phyloP scores from a whole-genome alignment of 2,329 filamentous ascomycete species.

The Elsinoe batatas region DNA sequence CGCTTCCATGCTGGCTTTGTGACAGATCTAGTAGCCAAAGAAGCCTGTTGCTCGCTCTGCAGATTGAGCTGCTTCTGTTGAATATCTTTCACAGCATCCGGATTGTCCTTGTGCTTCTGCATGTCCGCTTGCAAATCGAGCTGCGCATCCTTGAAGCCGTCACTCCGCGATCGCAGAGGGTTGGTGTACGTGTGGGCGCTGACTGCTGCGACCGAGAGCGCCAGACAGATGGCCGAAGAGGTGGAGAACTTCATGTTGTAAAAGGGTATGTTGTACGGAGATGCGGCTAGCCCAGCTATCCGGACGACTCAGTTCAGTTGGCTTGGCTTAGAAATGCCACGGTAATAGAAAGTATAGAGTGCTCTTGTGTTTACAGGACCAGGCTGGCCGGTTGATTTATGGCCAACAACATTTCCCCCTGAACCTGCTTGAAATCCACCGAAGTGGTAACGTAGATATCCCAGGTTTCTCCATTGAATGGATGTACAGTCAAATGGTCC shows the following conservation, averaged over 20 bases:
- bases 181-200: neutral
- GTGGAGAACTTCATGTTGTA: conserved; percentile 2
- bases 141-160: neutral
- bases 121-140: neutral
- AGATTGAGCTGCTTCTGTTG: neutral
- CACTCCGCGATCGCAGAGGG: neutral
- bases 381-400: no score
- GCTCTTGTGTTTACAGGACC: no score
- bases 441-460: no score
- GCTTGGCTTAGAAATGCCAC: neutral
- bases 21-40: neutral
- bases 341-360: no score
- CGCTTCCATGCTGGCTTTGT: neutral
- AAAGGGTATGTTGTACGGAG: neutral
- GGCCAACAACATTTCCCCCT: no score
- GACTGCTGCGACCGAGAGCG: neutral
- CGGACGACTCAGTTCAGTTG: neutral
- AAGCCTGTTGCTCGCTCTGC: neutral
- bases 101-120: neutral
- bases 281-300: neutral
- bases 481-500: no score
- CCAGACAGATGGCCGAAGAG: conserved; percentile 5
- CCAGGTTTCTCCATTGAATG: no score
- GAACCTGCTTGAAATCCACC: no score
- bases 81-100: neutral